A percentile compares a stretch with the other conserved stretches of the same genome.
Conservation (phyloP, 192 early-diverging fungal genomes). For the Helicostylum pulchrum region DNA sequence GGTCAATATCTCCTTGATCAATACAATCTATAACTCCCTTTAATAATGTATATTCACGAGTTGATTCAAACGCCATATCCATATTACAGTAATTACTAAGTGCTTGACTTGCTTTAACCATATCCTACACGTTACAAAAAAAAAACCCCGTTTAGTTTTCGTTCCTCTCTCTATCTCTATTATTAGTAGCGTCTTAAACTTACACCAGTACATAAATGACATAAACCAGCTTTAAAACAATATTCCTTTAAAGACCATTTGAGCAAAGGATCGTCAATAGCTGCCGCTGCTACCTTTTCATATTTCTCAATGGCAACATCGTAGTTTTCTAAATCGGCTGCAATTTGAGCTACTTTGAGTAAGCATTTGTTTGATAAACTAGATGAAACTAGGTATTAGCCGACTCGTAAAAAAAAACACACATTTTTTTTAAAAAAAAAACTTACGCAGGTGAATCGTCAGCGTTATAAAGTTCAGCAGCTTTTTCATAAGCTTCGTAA, state of each 20-base stretch:
- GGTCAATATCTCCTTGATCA: slow-evolving; percentile 76
- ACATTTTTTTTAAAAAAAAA: not conserved
- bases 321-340: slow-evolving; percentile 86
- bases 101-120: slow-evolving; percentile 67
- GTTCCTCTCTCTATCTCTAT: not conserved
- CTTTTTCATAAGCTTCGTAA: slow-evolving; percentile 83
- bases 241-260: slow-evolving; percentile 97
- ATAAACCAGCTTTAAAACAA: slow-evolving; percentile 94
- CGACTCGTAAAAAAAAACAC: not conserved
- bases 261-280: slow-evolving; percentile 86
- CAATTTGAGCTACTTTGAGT: slow-evolving; percentile 89
- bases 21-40: slow-evolving; percentile 68
- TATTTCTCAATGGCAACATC: slow-evolving; percentile 87
- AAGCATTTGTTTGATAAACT: slow-evolving; percentile 86
- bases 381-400: not conserved
- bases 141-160: not conserved
- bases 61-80: slow-evolving; percentile 82
- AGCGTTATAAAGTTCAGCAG: slow-evolving; percentile 89
- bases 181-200: not conserved
- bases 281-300: slow-evolving; percentile 80
- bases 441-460: slow-evolving; percentile 89
- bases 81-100: slow-evolving; percentile 84
- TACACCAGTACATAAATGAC: slow-evolving; percentile 79
- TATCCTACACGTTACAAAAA: slow-evolving; percentile 53
- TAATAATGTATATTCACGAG: slow-evolving; percentile 83